phyloP scores from a whole-genome alignment of 495 filamentous ascomycete genomes.

The Trypethelium eluteriae region DNA sequence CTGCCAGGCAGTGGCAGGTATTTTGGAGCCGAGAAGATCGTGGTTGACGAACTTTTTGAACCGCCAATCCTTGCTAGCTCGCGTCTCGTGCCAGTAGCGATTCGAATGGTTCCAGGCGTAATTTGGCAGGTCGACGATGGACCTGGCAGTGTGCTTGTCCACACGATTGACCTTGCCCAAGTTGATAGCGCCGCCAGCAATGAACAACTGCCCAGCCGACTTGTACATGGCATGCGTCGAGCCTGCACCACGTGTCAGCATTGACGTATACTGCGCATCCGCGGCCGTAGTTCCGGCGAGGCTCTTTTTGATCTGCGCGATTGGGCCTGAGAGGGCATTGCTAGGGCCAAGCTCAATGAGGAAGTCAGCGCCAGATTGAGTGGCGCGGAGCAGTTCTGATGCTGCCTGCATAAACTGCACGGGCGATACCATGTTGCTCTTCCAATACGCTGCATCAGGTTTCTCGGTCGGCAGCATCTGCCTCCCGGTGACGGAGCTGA shows the following conservation, averaged over 20 bases:
- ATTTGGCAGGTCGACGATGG: neutral
- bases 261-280: neutral
- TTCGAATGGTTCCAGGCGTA: conserved; percentile 10
- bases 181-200: neutral
- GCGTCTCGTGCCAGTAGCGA: conserved; percentile 11
- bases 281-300: too few relatives aligned
- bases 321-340: conserved; percentile 12
- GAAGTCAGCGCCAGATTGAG: neutral
- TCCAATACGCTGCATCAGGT: conserved; percentile 18
- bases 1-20: too few relatives aligned
- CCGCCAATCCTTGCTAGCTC: conserved; percentile 44
- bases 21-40: conserved; percentile 41
- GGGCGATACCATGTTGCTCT: conserved; percentile 13
- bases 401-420: neutral
- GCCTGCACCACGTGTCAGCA: neutral
- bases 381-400: neutral
- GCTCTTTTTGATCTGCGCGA: neutral
- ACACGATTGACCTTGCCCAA: neutral
- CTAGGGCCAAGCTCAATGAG: conserved; percentile 20
- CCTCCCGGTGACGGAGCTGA: neutral
- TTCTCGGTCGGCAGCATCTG: neutral
- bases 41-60: conserved; percentile 22
- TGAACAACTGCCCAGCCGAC: neutral
- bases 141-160: neutral
- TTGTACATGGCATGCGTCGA: neutral